Base-by-base conservation (phyloP, 1,284 basidiomycete species). In the Stygiomarasmius scandens region DNA sequence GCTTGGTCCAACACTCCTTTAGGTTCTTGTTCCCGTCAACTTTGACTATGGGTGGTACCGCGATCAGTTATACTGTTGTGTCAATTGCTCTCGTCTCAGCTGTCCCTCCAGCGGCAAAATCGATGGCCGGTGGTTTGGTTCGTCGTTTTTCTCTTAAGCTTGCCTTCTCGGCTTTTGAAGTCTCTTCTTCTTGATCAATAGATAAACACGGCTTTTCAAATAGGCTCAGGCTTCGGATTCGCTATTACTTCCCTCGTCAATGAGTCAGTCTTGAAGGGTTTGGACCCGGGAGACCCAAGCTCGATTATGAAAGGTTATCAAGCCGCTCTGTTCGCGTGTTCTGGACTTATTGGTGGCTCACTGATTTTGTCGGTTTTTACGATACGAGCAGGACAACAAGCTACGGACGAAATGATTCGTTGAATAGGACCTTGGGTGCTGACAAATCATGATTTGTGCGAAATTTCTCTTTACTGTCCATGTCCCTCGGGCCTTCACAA, bases 161-260 rank as follows among this genome's bases (percentile, higher is more conserved):
- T 12, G 23, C 32, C 19, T 34, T 14, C n/a, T 34, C 25, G 9
- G 3, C 10, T 50, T 34, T 14, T 11, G 14, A 32, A 29, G 8
- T 34, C 25, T 10, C 25, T 9, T 27, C 23, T 14, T 48, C 14
- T 27, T 24, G n/a, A 27, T 47, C 2, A 22, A 25, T n/a, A 58
- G 58, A 58, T 58, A 10, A 58, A 58, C 48, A 58, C 58, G 2
- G 58, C 58, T 3, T 58, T 58, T 24, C 58, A 58, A 20, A 58
- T 55, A 14, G 58, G 58, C 24, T 55, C 58, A 36, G 58, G 58
- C 6, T 58, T 58, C 14, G 58, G 58, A 16, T 43, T 58, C 12
- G 58, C 58, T 38, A 58, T 58, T 27, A 58, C 58, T 22, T 55
- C 53, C 34, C 20, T 58, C 11, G 58, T 58, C 4, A 55, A 55